phyloP scores from a whole-genome alignment of 2,329 filamentous ascomycete species.

The Colletotrichum tofieldiae region DNA sequence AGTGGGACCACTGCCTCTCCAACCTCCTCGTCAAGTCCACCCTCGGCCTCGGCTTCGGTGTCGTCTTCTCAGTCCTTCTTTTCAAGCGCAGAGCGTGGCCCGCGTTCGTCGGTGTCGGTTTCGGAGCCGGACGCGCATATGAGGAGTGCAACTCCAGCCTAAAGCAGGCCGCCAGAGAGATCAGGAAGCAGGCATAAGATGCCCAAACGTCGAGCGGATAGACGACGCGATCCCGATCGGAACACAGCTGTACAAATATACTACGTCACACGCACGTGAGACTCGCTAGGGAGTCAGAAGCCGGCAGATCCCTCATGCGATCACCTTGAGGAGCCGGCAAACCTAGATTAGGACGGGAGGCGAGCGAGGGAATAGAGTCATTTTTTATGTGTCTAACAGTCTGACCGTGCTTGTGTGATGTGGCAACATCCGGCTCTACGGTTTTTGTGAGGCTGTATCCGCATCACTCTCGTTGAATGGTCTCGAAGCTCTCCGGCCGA shows the following conservation, averaged over 20 bases:
- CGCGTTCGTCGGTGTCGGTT: slow-evolving; percentile 93
- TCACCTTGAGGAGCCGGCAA: slow-evolving; percentile 33
- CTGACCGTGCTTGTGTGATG: neutral
- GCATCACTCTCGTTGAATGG: neutral
- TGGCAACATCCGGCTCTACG: neutral
- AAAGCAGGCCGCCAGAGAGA: slow-evolving; percentile 73
- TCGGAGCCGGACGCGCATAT: slow-evolving; percentile 96
- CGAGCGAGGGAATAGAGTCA: slow-evolving; percentile 43
- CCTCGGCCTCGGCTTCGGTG: slow-evolving; percentile 95
- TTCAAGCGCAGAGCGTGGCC: slow-evolving; percentile 99
- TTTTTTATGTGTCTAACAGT: slow-evolving; percentile 38
- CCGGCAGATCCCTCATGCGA: slow-evolving; percentile 28
- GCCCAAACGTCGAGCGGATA: slow-evolving; percentile 35
- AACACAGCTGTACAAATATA: slow-evolving; percentile 52
- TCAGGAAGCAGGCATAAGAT: slow-evolving; percentile 67
- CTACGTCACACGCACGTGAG: slow-evolving; percentile 39
- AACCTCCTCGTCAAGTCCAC: slow-evolving; percentile 97
- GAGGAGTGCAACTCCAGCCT: slow-evolving; percentile 95
- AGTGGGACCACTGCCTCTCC: slow-evolving; percentile 99
- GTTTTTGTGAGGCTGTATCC: neutral
- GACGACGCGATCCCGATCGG: slow-evolving; percentile 44
- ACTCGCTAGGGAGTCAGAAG: slow-evolving; percentile 36
- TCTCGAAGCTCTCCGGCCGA: slow-evolving; percentile 4
- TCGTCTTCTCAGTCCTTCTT: slow-evolving; percentile 97
- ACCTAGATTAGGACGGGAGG: slow-evolving; percentile 36